Evolutionary conservation across 2,329 filamentous ascomycete species (phyloP), one percentile per base, ranked within the genome.

Genomic region (Botrytis deweyae): DNA sequence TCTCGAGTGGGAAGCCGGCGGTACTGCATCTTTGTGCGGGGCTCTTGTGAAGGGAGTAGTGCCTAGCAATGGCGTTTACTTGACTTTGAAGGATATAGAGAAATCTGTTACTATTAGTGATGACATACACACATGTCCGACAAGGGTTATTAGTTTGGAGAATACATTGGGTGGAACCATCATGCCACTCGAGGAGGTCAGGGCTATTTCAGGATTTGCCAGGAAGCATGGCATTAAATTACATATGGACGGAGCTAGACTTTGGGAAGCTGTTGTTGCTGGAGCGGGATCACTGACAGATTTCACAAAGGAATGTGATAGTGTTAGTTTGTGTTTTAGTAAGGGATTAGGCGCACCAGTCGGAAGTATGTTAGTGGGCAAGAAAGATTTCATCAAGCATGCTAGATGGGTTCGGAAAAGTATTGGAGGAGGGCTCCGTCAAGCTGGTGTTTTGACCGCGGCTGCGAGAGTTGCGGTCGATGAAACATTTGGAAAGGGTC

Each of bases 301-400:
- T 0, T 94, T 88, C 80, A 89, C 89, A 76, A 86, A 84, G 10
- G 85, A 89, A 73, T 92, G 94, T 79, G 92, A 97, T 80, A 93
- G 89, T 70, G 85, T 95, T 20, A 93, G 88, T 76, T 84, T 96
- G 38, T 95, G 93, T 80, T 94, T 97, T 79, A 92, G 90, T 64
- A 97, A 97, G 81, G 93, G 93, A 0, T 87, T 97, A 0, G 93
- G 93, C 7, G 93, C 93, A 0, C 93, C 93, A 0, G 90, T 95
- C 65, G 93, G 93, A 6, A 92, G 90, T 79, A 90, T 96, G 46
- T 83, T 96, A 18, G 88, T 94, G 1, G 90, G 90, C 0, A 76
- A 64, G 22, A 76, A 91, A 82, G 74, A 88, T 84, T 69, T 85
- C 83, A 75, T 90, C 78, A 89, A 89, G 79, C 88, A 90, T 70